These are phyloP conservation scores for Aspergillus novoparasiticus DNA, from an alignment of 2,329 filamentous ascomycete species.

Conservation along the genomic window DNA sequence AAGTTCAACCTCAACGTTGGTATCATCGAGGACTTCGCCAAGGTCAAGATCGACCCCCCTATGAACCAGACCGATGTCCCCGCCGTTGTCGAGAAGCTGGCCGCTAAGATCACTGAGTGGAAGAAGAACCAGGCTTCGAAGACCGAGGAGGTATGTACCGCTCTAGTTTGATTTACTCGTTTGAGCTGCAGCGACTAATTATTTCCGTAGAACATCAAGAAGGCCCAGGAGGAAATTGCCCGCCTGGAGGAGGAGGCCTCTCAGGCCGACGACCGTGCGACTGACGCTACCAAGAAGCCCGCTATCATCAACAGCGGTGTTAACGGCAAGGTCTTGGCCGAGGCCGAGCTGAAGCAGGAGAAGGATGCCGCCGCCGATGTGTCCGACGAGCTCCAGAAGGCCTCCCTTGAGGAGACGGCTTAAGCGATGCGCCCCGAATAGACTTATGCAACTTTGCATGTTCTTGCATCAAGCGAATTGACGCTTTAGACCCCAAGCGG, in stretches of 20 bases:
- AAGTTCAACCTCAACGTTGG: constrained; percentile 88
- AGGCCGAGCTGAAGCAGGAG: constrained; percentile 58
- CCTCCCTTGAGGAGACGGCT: constrained; percentile 60
- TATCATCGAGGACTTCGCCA: constrained; percentile 85
- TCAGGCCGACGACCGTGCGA: constrained; percentile 42
- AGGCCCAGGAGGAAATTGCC: constrained; percentile 94
- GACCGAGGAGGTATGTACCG: constrained; percentile 77
- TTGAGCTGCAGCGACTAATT: constrained; percentile 1
- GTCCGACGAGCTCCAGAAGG: constrained; percentile 61
- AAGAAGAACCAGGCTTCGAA: constrained; percentile 86
- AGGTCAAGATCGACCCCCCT: constrained; percentile 83
- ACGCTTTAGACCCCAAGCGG: constrained; percentile 23
- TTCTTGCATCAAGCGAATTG: constrained; percentile 23
- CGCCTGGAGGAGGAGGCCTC: constrained; percentile 71
- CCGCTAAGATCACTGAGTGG: constrained; percentile 88
- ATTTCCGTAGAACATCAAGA: constrained; percentile 80
- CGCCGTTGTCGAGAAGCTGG: constrained; percentile 79
- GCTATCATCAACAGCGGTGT: constrained; percentile 54
- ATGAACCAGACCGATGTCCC: constrained; percentile 84
- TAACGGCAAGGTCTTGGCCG: constrained; percentile 57
- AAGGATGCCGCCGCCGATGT: constrained; percentile 63
- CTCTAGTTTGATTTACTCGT: neutral
- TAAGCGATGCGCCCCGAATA: constrained; percentile 20
- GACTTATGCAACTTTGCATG: constrained; percentile 17
- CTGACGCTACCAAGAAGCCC: constrained; percentile 58